phyloP scores from a whole-genome alignment of 441 rosid genomes.

The Populus hybrid region DNA sequence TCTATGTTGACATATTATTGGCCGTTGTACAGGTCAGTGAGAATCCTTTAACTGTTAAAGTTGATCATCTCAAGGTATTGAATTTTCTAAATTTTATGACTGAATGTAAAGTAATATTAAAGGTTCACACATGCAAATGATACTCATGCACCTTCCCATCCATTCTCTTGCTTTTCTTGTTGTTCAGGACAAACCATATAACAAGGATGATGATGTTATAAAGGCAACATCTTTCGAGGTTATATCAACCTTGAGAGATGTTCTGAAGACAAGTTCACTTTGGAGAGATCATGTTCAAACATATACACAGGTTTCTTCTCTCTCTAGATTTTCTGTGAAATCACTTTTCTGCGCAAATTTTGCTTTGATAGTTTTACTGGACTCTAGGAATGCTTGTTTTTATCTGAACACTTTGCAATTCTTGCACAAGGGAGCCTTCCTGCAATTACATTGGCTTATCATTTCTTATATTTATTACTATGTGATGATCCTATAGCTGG shows the following conservation, averaged over 20 bases:
- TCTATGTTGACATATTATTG: slow-evolving; percentile 17
- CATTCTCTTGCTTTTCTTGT: slow-evolving; percentile 11
- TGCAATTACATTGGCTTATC: background rate
- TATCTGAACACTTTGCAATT: background rate
- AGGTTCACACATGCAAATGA: slow-evolving; percentile 5
- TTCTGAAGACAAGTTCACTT: slow-evolving; percentile 81
- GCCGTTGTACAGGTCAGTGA: slow-evolving; percentile 66
- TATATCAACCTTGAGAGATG: slow-evolving; percentile 94
- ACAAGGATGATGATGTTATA: slow-evolving; percentile 96
- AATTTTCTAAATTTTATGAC: slow-evolving; percentile 11
- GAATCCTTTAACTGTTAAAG: slow-evolving; percentile 94
- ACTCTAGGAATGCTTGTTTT: slow-evolving; percentile 1
- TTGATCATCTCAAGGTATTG: slow-evolving; percentile 91
- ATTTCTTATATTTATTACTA: background rate
- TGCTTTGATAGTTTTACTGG: background rate
- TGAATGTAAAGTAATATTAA: background rate
- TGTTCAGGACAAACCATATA: slow-evolving; percentile 82
- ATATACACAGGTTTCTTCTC: slow-evolving; percentile 68
- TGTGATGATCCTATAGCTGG: background rate
- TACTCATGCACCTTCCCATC: slow-evolving; percentile 10
- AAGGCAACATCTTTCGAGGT: slow-evolving; percentile 98
- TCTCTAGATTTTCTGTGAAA: background rate
- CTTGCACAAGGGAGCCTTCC: background rate
- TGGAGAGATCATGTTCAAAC: slow-evolving; percentile 99
- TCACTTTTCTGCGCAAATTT: background rate